Evolutionary conservation across 2,329 filamentous ascomycete genomes (phyloP).

Genomic region (Alternaria ethzedia): DNA sequence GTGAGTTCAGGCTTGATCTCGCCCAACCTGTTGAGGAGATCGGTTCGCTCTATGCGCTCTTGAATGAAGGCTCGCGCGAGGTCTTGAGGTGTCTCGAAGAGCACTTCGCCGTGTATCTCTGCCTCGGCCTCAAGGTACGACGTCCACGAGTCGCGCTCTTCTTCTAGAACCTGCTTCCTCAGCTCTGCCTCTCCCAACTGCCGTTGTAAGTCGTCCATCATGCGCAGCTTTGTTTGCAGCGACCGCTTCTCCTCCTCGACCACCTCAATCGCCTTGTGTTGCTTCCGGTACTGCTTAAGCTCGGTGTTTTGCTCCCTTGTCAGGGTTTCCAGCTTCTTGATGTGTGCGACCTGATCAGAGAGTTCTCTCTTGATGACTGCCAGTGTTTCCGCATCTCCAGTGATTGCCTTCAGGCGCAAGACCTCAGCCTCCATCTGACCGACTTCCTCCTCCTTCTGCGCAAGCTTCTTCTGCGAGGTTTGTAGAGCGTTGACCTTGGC

Average conservation of each 20-base stretch:
- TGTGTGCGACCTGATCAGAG: slow-evolving; percentile 89
- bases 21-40: slow-evolving; percentile 81
- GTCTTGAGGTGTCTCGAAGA: slow-evolving; percentile 87
- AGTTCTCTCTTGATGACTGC: slow-evolving; percentile 86
- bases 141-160: slow-evolving; percentile 86
- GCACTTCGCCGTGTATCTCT: slow-evolving; percentile 64
- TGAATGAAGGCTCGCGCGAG: slow-evolving; percentile 84
- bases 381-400: slow-evolving; percentile 84
- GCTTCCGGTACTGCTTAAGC: slow-evolving; percentile 78
- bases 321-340: slow-evolving; percentile 78
- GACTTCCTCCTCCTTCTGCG: slow-evolving; percentile 72
- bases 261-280: slow-evolving; percentile 86
- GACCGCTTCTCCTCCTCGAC: slow-evolving; percentile 94
- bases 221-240: slow-evolving; percentile 76
- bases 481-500: slow-evolving; percentile 64
- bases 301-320: slow-evolving; percentile 82
- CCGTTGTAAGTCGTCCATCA: slow-evolving; percentile 74
- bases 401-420: slow-evolving; percentile 81
- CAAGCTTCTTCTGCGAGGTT: slow-evolving; percentile 69
- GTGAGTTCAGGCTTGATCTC: slow-evolving; percentile 77
- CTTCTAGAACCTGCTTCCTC: slow-evolving; percentile 84
- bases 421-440: slow-evolving; percentile 83
- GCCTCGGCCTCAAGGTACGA: slow-evolving; percentile 78
- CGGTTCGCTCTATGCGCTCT: slow-evolving; percentile 79
- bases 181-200: slow-evolving; percentile 81